A percentile compares a stretch with the other conserved stretches of the same genome.
These are phyloP conservation scores for Aureobasidium sp. DNA, from an alignment of 2,329 filamentous ascomycete genomes.

Conservation along the genomic window DNA sequence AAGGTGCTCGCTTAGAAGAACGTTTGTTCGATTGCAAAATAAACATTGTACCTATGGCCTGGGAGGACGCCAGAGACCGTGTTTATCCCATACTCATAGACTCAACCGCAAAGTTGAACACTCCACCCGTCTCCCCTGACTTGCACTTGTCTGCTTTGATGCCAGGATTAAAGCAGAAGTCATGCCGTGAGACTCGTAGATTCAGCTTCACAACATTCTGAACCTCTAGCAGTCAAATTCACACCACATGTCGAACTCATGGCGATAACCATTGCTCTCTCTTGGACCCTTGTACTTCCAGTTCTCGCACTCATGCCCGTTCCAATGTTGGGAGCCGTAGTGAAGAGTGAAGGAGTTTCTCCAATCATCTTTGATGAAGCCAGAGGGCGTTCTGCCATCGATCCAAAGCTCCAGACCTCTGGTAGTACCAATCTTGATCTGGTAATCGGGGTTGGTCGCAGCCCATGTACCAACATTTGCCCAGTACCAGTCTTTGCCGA, in stretches of 20 bases:
- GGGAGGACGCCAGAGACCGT: too few species aligned
- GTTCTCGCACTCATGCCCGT: conserved; percentile 5
- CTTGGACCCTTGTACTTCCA: background rate
- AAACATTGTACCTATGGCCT: too few species aligned
- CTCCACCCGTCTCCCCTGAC: too few species aligned
- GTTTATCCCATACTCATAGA: too few species aligned
- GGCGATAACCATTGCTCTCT: background rate
- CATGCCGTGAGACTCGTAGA: too few species aligned
- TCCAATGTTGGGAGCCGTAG: conserved; percentile 4
- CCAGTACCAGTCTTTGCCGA: conserved; percentile 1
- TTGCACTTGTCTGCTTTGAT: too few species aligned
- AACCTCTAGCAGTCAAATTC: conserved; percentile 21
- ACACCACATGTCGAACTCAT: conserved; percentile 13
- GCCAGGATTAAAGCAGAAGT: too few species aligned
- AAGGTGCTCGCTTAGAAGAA: too few species aligned
- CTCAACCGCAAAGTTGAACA: too few species aligned
- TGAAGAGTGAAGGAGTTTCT: conserved; percentile 8
- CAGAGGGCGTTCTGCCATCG: background rate
- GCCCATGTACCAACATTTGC: background rate
- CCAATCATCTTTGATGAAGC: background rate
- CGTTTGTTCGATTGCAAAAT: too few species aligned
- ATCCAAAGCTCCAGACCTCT: conserved; percentile 3
- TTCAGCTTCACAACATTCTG: too few species aligned
- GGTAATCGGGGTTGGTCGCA: background rate
- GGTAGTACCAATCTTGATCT: conserved; percentile 10